Conservation (phyloP, 2,329 filamentous ascomycete genomes). For the Teratosphaeriaceae sp. region DNA sequence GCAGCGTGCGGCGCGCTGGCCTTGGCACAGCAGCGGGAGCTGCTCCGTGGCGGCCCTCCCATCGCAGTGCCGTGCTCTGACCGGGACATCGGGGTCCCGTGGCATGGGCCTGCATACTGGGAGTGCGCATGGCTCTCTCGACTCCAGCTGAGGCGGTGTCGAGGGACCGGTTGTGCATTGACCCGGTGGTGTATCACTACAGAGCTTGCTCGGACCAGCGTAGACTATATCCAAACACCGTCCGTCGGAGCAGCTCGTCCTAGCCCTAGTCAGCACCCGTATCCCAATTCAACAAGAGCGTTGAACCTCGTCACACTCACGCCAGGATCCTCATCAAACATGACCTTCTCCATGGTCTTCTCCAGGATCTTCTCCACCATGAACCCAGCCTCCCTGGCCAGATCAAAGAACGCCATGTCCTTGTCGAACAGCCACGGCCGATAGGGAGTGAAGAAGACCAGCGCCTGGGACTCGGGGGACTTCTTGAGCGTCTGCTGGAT, state of each 20-base stretch:
- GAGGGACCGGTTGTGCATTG: background rate
- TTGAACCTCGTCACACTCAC: conserved; percentile 34
- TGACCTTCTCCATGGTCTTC: conserved; percentile 71
- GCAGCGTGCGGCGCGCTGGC: too few relatives aligned
- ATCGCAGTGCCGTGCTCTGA: too few relatives aligned
- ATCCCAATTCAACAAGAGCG: background rate
- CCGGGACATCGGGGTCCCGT: too few relatives aligned
- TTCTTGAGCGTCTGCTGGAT: conserved; percentile 60
- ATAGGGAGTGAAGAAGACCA: conserved; percentile 94
- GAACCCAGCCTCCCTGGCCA: conserved; percentile 65
- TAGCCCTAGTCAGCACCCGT: conserved; percentile 20
- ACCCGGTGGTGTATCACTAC: background rate
- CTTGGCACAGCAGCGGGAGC: background rate
- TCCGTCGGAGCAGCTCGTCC: conserved; percentile 73
- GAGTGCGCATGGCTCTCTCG: too few relatives aligned
- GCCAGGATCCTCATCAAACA: conserved; percentile 85
- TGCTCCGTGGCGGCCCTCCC: too few relatives aligned
- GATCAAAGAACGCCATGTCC: conserved; percentile 79
- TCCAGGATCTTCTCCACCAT: conserved; percentile 74
- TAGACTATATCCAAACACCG: conserved; percentile 72
- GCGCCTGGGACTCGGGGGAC: conserved; percentile 52
- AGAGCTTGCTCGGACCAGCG: conserved; percentile 45
- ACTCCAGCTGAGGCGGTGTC: too few relatives aligned
- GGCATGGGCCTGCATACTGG: too few relatives aligned
- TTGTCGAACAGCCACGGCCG: conserved; percentile 82